phyloP scores from a whole-genome alignment of 2,329 filamentous ascomycete genomes.

The Coniella vitis region DNA sequence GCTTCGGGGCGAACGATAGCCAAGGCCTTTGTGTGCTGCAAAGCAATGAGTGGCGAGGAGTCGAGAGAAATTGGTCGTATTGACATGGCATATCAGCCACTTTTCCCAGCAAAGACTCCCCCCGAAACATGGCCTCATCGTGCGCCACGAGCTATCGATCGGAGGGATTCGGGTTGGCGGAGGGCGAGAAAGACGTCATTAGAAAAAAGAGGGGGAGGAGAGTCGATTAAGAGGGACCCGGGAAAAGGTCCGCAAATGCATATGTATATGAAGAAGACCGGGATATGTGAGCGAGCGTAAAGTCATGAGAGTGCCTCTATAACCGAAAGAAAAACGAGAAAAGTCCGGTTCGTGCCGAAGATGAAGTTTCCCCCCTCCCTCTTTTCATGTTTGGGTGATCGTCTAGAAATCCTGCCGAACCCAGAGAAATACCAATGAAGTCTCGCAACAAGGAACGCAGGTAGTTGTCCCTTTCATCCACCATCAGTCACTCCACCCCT shows the following conservation, averaged over 20 bases:
- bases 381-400: constrained; percentile 6
- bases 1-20: no score
- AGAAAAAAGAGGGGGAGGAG: not conserved
- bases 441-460: constrained; percentile 7
- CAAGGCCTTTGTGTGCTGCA: no score
- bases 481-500: not conserved
- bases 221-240: constrained; percentile 16
- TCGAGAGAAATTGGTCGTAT: no score
- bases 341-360: constrained; percentile 14
- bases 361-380: constrained; percentile 3
- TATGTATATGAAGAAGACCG: constrained; percentile 16
- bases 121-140: not conserved
- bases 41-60: no score
- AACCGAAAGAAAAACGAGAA: constrained; percentile 13
- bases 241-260: constrained; percentile 14
- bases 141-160: not conserved
- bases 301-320: constrained; percentile 18
- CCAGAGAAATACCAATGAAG: not conserved
- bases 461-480: not conserved
- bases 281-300: constrained; percentile 17
- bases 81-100: no score
- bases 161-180: constrained; percentile 1
- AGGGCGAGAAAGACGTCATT: constrained; percentile 9
- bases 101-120: not conserved
- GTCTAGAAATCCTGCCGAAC: constrained; percentile 10